Evolutionary conservation across 164 flowering plant species (phyloP).

Genomic region (Annona cherimola): DNA sequence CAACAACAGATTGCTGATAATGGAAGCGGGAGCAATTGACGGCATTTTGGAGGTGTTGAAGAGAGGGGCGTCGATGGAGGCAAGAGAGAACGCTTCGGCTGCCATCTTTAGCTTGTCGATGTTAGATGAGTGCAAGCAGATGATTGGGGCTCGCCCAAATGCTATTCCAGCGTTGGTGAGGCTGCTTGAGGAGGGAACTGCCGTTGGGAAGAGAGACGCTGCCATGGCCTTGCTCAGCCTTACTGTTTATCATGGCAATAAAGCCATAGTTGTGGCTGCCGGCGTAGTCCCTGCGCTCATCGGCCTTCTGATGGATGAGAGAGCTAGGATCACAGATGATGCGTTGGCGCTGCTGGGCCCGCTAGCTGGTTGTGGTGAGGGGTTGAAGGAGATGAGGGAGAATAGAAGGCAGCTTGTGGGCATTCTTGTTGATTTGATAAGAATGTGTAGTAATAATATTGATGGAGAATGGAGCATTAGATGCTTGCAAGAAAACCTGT

Average conservation of each 20-base stretch:
- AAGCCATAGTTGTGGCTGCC: constrained; percentile 78
- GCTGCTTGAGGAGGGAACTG: constrained; percentile 65
- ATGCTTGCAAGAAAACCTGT: too few relatives aligned
- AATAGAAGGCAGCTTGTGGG: constrained; percentile 36
- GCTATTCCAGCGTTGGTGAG: constrained; percentile 81
- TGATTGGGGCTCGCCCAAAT: constrained; percentile 76
- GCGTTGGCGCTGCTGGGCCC: constrained; percentile 50
- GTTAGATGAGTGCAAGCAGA: constrained; percentile 79
- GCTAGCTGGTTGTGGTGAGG: constrained; percentile 43
- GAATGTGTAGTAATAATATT: too few relatives aligned
- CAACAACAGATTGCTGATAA: constrained; percentile 71
- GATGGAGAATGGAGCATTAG: too few relatives aligned
- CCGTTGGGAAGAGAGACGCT: constrained; percentile 89
- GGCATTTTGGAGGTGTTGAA: constrained; percentile 75
- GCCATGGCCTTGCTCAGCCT: constrained; percentile 88
- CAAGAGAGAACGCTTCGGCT: constrained; percentile 91
- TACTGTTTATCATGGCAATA: constrained; percentile 81
- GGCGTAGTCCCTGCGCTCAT: constrained; percentile 69
- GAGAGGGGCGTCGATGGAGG: constrained; percentile 71
- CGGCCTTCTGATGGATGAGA: constrained; percentile 48
- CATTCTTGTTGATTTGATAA: constrained; percentile 48
- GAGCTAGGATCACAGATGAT: constrained; percentile 70
- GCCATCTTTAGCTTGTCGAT: constrained; percentile 86
- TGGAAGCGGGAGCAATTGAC: constrained; percentile 79
- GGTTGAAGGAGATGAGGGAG: constrained; percentile 45